Base-by-base conservation (phyloP, 257 asterid species). In the Nicotiana obtusifolia region DNA sequence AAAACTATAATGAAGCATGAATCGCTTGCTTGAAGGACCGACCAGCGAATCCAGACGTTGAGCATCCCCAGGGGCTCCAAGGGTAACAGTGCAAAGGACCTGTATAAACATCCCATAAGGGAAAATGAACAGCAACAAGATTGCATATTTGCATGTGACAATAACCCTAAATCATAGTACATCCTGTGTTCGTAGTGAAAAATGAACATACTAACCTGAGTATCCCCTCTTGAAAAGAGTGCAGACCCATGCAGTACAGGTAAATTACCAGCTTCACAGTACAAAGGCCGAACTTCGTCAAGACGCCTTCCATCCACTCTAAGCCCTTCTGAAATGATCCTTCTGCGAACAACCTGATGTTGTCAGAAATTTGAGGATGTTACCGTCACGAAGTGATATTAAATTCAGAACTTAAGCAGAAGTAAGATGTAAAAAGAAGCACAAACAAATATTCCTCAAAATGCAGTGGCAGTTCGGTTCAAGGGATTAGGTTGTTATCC, bases 31-130 rank as follows among this genome's bases (percentile, higher is more conserved):
- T 84, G 97, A 87, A 87, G 99, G 99, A 84, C 98, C 98, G 82
- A 94, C 99, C 80, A 94, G 49, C 5, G 99, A 93, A 52, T 91
- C 95, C 80, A 94, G 84, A 47, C 86, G 95, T 81, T 96, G 99
- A 85, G 99, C 98, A 81, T 96, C 95, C 82, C 91, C 97, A 79
- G 99, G 99, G 49, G 99, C 97, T 85, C 99, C 99, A 82, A 94
- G 98, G 54, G 99, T 94, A 62, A 96, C 96, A 83, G 98, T 94
- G 83, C 97, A 93, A 85, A 94, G 98, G 78, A 96, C 98, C 98
- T 96, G 89, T 80, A 89, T 83, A 82, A 28, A 56, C 82, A 64
- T 78, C 37, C 17, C 41, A 67, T 31, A 15, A 5, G 17, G 10
- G 64, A 75, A 47, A 49, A 49, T 75, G 80, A 73, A 47, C 24